These are phyloP conservation scores for Begonia peltatifolia DNA, from an alignment of 306 rosid species.

Conservation along the genomic window DNA sequence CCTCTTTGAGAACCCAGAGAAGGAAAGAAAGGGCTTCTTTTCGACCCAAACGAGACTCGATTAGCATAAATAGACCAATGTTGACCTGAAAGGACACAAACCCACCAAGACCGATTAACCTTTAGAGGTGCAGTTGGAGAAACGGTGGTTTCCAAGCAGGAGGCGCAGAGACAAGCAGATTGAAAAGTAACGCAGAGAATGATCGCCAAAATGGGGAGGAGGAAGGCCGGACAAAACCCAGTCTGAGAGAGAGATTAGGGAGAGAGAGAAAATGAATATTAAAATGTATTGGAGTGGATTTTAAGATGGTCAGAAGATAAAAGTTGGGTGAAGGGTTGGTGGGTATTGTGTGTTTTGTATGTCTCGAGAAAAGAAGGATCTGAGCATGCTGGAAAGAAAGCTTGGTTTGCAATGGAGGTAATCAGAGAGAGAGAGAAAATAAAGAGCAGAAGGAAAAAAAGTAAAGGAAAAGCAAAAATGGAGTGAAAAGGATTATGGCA, in stretches of 20 bases:
- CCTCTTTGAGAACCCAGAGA: conserved; percentile 29
- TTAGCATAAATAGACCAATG: conserved; percentile 42
- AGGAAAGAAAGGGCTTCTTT: conserved; percentile 38
- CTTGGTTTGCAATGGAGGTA: conserved; percentile 76
- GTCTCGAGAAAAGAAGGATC: conserved; percentile 22
- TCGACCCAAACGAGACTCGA: conserved; percentile 23
- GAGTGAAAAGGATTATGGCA: conserved; percentile 25
- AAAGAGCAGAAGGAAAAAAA: conserved; percentile 9
- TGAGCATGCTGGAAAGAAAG: conserved; percentile 40
- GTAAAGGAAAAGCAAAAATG: conserved; percentile 52
- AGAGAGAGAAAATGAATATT: conserved; percentile 3
- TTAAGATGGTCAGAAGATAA: conserved; percentile 17
- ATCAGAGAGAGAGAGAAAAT: conserved; percentile 23
- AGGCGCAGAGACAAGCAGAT: conserved; percentile 23
- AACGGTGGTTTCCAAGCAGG: not conserved
- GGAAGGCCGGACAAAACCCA: conserved; percentile 15
- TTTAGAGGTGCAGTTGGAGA: conserved; percentile 15
- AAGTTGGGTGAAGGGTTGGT: conserved; percentile 15
- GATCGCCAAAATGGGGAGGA: conserved; percentile 9
- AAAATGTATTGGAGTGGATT: conserved; percentile 10
- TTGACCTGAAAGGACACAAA: conserved; percentile 28
- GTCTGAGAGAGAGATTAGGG: conserved; percentile 31
- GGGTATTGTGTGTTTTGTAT: conserved; percentile 24
- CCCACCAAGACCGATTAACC: conserved; percentile 48
- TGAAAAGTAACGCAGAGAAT: conserved; percentile 15